phyloP scores from a whole-genome alignment of 805 yeast genomes.

The Myxozyma vanderwaltii region DNA sequence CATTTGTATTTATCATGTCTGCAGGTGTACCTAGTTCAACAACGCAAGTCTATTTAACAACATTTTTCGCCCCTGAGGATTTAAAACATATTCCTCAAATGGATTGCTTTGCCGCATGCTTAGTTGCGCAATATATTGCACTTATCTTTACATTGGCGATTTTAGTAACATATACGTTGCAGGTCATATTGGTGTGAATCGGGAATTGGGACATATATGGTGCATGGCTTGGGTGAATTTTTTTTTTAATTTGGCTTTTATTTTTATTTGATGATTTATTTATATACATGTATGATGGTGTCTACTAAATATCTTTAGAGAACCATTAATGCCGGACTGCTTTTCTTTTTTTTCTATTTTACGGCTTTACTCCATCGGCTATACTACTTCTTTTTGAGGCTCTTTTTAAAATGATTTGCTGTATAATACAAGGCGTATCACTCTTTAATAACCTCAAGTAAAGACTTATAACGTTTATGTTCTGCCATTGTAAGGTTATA shows the following conservation, averaged over 20 bases:
- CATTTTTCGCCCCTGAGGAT: constrained; percentile 75
- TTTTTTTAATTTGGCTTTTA: background rate
- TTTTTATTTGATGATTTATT: background rate
- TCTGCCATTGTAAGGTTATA: too few species aligned
- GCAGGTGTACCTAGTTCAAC: constrained; percentile 89
- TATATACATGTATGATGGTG: too few species aligned
- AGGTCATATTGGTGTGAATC: constrained; percentile 34
- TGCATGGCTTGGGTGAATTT: background rate
- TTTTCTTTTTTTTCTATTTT: too few species aligned
- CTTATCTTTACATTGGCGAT: constrained; percentile 73
- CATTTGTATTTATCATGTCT: constrained; percentile 71
- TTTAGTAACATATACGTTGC: constrained; percentile 64
- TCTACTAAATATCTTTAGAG: too few species aligned
- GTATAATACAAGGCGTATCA: too few species aligned
- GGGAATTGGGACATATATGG: background rate
- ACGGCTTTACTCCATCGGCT: too few species aligned
- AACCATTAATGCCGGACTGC: too few species aligned
- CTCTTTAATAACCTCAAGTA: too few species aligned
- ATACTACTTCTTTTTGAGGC: too few species aligned
- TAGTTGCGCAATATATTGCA: constrained; percentile 72
- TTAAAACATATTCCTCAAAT: constrained; percentile 54
- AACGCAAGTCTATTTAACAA: constrained; percentile 82
- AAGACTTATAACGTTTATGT: too few species aligned
- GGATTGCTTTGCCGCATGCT: constrained; percentile 75
- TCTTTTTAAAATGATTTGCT: too few species aligned